Evolutionary conservation across 73 alveolate genomes (phyloP).

Genomic region (Tetrahymena elliotti): DNA sequence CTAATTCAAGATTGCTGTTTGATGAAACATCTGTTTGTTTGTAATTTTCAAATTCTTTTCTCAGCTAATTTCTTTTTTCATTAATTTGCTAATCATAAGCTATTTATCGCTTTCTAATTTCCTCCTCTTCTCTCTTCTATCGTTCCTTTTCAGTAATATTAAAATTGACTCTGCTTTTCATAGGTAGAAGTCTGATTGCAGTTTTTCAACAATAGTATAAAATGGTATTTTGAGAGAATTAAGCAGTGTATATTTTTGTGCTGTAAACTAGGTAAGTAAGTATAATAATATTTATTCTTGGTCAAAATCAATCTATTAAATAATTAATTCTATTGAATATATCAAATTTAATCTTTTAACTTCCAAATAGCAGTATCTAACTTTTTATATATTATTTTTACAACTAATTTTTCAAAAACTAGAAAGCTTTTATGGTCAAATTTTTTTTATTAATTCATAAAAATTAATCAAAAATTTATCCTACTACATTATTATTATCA

Average conservation of each 20-base stretch:
- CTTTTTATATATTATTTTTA: neutral
- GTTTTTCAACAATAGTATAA: neutral
- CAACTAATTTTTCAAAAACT: neutral
- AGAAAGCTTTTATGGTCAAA: neutral
- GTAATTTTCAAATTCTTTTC: neutral
- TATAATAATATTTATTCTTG: neutral
- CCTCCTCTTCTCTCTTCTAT: neutral
- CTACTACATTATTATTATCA: too few relatives aligned
- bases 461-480: neutral
- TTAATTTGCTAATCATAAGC: neutral
- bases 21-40: neutral
- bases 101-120: neutral
- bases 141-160: neutral
- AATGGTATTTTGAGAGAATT: neutral
- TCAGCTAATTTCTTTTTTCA: neutral
- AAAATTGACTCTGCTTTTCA: neutral
- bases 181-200: neutral
- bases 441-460: too few relatives aligned
- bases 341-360: neutral
- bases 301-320: neutral
- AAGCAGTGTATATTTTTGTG: neutral
- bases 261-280: neutral
- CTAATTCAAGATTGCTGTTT: neutral
- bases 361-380: neutral
- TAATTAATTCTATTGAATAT: neutral